Percentiles rank a stretch among this genome's conserved stretches.
phyloP scores from a whole-genome alignment of 257 asterid species.

The Gentiana straminea region DNA sequence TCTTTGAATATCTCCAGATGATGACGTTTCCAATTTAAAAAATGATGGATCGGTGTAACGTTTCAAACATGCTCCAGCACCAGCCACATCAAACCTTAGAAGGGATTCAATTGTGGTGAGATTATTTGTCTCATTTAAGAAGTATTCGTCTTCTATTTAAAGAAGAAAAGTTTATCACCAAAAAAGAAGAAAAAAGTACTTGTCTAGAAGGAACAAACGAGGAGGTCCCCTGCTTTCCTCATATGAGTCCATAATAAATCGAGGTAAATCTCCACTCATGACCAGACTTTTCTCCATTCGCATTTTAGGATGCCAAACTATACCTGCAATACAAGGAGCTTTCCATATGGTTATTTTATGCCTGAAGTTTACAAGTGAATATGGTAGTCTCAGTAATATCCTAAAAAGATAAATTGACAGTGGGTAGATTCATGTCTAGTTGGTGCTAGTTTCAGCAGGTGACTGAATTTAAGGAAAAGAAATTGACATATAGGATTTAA shows the following conservation, averaged over 20 bases:
- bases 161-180: not conserved
- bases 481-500: not conserved
- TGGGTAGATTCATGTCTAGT: too few relatives aligned
- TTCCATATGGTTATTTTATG: not conserved
- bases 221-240: slow-evolving; percentile 99
- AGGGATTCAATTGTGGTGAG: slow-evolving; percentile 3
- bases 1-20: slow-evolving; percentile 42
- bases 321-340: slow-evolving; percentile 37
- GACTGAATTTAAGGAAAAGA: too few relatives aligned
- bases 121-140: not conserved
- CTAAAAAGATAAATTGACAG: not conserved
- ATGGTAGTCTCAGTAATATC: not conserved
- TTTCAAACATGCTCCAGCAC: slow-evolving; percentile 94
- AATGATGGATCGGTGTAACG: slow-evolving; percentile 95
- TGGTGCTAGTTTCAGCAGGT: too few relatives aligned
- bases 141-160: not conserved
- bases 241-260: slow-evolving; percentile 89
- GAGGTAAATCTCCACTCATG: slow-evolving; percentile 77
- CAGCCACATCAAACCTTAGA: slow-evolving; percentile 88
- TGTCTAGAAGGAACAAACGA: slow-evolving; percentile 90
- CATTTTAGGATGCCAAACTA: slow-evolving; percentile 79
- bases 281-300: slow-evolving; percentile 53
- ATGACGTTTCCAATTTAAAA: slow-evolving; percentile 47
- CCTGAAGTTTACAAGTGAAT: not conserved
- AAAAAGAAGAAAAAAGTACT: slow-evolving; percentile 27